A percentile compares a stretch with the other conserved stretches of the same genome.
Conservation (phyloP, 2,329 filamentous ascomycete genomes). For the Fusarium sp. region DNA sequence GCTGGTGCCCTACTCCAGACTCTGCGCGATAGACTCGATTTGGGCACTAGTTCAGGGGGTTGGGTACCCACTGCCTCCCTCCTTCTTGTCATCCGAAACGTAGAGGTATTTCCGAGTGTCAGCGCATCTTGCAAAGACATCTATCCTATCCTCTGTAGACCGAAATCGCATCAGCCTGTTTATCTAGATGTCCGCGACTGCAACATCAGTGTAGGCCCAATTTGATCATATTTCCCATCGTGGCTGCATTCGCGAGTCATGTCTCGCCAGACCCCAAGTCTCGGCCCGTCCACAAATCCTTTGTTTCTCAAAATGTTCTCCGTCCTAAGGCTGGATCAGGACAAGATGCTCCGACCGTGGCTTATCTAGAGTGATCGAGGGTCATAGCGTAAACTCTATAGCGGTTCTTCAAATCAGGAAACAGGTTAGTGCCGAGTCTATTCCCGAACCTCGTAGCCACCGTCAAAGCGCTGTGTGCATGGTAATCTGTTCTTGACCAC, state of each 20-base stretch:
- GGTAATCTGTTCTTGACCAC: accelerated
- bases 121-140: accelerated
- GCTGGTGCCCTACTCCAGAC: not conserved
- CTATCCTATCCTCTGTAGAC: too few relatives aligned
- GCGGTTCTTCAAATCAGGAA: accelerated
- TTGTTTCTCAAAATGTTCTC: not conserved
- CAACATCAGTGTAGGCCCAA: too few relatives aligned
- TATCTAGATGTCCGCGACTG: too few relatives aligned
- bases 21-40: accelerated
- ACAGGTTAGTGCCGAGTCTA: not conserved
- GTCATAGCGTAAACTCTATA: not conserved
- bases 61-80: not conserved
- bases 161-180: too few relatives aligned
- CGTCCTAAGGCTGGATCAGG: accelerated
- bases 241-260: not conserved
- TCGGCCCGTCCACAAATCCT: not conserved
- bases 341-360: not conserved
- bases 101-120: accelerated
- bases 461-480: not conserved
- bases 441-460: not conserved
- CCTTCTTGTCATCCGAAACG: not conserved
- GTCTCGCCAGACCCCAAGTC: not conserved
- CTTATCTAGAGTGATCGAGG: not conserved
- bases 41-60: not conserved
- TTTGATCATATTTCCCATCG: too few relatives aligned